Percentiles rank a stretch among this genome's conserved stretches.
Conservation (phyloP, 2,329 filamentous ascomycete genomes). For the Xylariaceae sp. region DNA sequence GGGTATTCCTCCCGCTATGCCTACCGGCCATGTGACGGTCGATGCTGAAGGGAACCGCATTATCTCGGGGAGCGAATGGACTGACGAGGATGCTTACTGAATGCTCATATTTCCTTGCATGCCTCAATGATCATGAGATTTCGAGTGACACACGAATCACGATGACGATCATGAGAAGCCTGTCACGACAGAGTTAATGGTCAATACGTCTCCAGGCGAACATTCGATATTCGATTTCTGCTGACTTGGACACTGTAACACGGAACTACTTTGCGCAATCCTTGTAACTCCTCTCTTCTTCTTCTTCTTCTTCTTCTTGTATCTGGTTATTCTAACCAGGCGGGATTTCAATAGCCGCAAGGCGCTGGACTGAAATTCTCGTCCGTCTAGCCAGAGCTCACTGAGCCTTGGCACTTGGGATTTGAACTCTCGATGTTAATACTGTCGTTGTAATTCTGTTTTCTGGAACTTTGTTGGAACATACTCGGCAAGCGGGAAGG, state of each 20-base stretch:
- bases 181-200: constrained; percentile 6
- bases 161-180: constrained; percentile 35
- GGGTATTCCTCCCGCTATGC: constrained; percentile 57
- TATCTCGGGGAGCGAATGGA: constrained; percentile 70
- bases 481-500: constrained; percentile 33
- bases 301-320: constrained; percentile 27
- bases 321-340: constrained; percentile 27
- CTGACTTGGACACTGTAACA: constrained; percentile 1
- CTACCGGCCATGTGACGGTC: constrained; percentile 55
- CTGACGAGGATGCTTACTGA: constrained; percentile 64
- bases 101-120: constrained; percentile 23
- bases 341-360: constrained; percentile 22
- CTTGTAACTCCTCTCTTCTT: constrained; percentile 24
- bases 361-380: constrained; percentile 14
- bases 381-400: constrained; percentile 1
- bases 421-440: constrained; percentile 14
- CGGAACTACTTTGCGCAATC: constrained; percentile 7
- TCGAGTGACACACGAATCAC: constrained; percentile 31
- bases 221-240: constrained; percentile 3
- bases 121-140: constrained; percentile 35
- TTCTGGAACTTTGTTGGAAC: constrained; percentile 29
- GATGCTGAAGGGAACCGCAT: constrained; percentile 67
- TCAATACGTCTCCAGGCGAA: constrained; percentile 6
- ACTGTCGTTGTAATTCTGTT: constrained; percentile 19
- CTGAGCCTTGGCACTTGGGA: constrained; percentile 10